Conservation (phyloP, 2,329 filamentous ascomycete species). For the Phyllosticta ampelicida region DNA sequence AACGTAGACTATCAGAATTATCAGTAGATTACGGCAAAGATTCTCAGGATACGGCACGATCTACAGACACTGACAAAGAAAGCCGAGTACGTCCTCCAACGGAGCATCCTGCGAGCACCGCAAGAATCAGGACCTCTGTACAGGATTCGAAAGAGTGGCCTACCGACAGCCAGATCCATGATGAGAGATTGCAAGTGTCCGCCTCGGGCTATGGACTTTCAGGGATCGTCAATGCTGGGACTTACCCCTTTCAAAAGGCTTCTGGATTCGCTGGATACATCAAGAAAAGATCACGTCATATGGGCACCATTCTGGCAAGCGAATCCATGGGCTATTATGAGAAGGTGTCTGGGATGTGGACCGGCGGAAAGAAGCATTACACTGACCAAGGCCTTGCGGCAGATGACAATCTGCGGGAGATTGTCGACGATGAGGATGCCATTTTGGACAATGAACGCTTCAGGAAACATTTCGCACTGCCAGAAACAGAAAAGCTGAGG, state of each 20-base stretch:
- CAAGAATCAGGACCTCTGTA: constrained; percentile 1
- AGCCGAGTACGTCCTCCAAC: not conserved
- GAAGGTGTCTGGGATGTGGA: constrained; percentile 96
- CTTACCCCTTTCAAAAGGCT: constrained; percentile 73
- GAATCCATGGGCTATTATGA: constrained; percentile 95
- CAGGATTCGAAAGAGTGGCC: not conserved
- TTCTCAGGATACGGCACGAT: constrained; percentile 30
- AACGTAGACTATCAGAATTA: constrained; percentile 14
- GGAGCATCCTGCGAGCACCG: constrained; percentile 3
- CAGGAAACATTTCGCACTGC: constrained; percentile 81
- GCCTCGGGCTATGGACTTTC: constrained; percentile 22
- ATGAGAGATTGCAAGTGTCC: constrained; percentile 6
- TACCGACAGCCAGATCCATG: constrained; percentile 1
- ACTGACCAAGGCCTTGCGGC: constrained; percentile 54
- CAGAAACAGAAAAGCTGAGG: constrained; percentile 67
- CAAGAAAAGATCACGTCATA: constrained; percentile 64
- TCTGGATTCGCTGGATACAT: constrained; percentile 75
- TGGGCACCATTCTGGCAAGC: constrained; percentile 72
- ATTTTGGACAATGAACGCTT: constrained; percentile 57
- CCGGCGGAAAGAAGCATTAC: constrained; percentile 83
- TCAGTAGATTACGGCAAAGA: constrained; percentile 18
- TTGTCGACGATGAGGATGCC: constrained; percentile 45
- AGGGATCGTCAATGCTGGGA: constrained; percentile 49
- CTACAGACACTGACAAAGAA: constrained; percentile 11
- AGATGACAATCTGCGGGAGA: constrained; percentile 50